Evolutionary conservation across 345 rosid genomes (phyloP), one percentile per base, ranked within the genome.

Genomic region (Capsella bursapastoris): DNA sequence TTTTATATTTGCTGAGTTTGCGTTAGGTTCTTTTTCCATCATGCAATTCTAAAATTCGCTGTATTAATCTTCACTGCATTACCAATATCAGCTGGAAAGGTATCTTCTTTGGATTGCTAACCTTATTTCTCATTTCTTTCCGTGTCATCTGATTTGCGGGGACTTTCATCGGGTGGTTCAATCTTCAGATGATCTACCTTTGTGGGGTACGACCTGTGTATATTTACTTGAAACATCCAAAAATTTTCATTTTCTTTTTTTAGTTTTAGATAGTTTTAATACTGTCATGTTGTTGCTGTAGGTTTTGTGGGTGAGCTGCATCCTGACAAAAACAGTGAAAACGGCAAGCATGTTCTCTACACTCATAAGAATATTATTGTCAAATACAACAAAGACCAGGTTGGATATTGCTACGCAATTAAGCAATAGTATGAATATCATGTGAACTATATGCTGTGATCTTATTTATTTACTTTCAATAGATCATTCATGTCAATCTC

Each of bases 401-500:
- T 92, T 57, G 15, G 85, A 78, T 81, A 72, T 73, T 57, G 25
- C 40, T 15, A 60, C 2, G 2, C 56, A 40, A 53, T 15, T 28
- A 60, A 45, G 41, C 40, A 72, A 27, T 70, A 58, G 22, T 71
- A 52, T 66, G 18, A 25, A 65, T 31, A 14, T 78, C 32, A 32
- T 66, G 13, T 66, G 50, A 67, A 29, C 59, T 44, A 40, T 43
- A 43, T 68, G 60, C 43, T 4, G 25, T 57, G 55, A 38, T 58
- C 57, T 64, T 57, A 22, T 65, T 8, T 57, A 3, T 47, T 60
- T 80, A 27, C 41, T 48, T 13, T 41, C 47, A 25, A 56, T 78
- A 92, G 98, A 89, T 92, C 81, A 92, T 92, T 79, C 95, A 92
- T 83, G 98, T 89, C 48, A 90, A 86, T 78, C 90, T 92, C 70